phyloP scores from a whole-genome alignment of 202 grass and related monocot species.

The Digitaria exilis region DNA sequence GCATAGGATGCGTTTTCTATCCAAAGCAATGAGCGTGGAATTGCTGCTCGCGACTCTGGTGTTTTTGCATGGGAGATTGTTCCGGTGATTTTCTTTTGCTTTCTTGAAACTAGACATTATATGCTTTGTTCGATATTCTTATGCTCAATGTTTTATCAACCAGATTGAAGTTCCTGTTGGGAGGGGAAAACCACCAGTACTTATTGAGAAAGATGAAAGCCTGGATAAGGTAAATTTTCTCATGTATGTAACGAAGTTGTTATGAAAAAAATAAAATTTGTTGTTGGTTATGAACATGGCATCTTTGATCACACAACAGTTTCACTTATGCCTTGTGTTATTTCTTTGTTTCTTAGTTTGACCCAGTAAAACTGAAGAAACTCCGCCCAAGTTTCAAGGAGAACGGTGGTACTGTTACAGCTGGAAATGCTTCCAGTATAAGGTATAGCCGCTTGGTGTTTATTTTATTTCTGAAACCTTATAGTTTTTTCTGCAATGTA shows the following conservation, averaged over 20 bases:
- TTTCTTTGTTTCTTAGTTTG: constrained; percentile 63
- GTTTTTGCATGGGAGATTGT: constrained; percentile 92
- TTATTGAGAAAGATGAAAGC: constrained; percentile 88
- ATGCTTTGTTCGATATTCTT: constrained; percentile 16
- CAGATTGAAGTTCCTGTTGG: constrained; percentile 92
- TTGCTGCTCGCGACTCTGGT: constrained; percentile 76
- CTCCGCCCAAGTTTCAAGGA: constrained; percentile 96
- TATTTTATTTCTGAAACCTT: background rate
- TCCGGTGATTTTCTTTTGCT: constrained; percentile 55
- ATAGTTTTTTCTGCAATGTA: background rate
- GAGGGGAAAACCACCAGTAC: constrained; percentile 70
- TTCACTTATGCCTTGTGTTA: background rate
- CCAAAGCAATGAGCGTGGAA: constrained; percentile 95
- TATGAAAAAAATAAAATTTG: background rate
- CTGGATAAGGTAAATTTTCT: constrained; percentile 68
- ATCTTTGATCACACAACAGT: background rate
- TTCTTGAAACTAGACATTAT: background rate
- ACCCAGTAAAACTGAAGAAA: constrained; percentile 86
- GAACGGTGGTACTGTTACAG: constrained; percentile 80
- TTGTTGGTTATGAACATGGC: background rate
- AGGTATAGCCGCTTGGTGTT: constrained; percentile 51
- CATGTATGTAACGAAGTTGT: no score
- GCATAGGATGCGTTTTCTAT: constrained; percentile 81
- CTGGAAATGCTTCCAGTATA: constrained; percentile 96
- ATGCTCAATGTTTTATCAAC: constrained; percentile 27